These are phyloP conservation scores for Leptomonas pyrrhocoris DNA, from an alignment of 208 protist genomes.

Conservation along the genomic window DNA sequence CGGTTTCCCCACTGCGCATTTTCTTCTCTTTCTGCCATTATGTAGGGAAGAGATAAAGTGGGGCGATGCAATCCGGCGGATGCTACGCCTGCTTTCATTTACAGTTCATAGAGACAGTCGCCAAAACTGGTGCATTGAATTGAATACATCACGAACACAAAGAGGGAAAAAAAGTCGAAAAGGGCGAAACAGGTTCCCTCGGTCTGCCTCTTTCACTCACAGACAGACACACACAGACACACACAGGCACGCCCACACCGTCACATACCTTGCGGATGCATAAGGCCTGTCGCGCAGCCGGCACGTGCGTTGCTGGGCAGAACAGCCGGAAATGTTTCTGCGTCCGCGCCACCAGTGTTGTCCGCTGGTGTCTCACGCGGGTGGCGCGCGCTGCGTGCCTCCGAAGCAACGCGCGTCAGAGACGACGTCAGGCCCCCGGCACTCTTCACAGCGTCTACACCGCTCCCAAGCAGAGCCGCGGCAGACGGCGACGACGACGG, in stretches of 20 bases:
- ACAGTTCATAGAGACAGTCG: no score
- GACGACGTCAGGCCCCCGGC: not conserved
- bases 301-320: not conserved
- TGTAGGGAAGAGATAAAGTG: no score
- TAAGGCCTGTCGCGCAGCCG: not conserved
- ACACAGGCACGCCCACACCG: not conserved
- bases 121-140: no score
- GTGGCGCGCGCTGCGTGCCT: not conserved
- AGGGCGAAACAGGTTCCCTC: no score
- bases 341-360: not conserved
- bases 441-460: not conserved
- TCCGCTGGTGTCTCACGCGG: not conserved
- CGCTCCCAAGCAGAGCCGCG: not conserved
- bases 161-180: no score
- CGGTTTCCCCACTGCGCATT: no score
- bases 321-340: not conserved
- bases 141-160: no score
- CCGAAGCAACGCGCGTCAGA: not conserved
- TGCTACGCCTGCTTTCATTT: no score
- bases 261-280: slow-evolving; percentile 8
- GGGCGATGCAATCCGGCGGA: no score
- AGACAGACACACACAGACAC: not conserved
- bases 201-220: no score
- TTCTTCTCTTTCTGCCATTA: no score
- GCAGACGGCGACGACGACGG: not conserved